Evolutionary conservation across 1,284 basidiomycete genomes (phyloP).

Genomic region (Heliocybe sulcata): DNA sequence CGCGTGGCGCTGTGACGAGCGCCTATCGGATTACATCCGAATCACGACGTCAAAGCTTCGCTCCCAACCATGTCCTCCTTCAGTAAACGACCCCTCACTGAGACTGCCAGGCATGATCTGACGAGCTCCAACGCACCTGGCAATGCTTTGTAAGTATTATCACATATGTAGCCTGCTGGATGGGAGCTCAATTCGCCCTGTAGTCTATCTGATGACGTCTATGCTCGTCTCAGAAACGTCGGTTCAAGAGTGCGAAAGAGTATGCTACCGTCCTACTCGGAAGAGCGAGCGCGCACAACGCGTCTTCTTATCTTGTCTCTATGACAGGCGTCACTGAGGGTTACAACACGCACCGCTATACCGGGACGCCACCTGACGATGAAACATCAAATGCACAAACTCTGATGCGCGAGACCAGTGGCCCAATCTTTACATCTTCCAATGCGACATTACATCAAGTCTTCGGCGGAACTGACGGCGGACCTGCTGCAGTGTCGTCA

Average conservation of each 20-base stretch:
- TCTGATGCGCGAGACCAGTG: not conserved
- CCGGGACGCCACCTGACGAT: not conserved
- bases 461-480: slow-evolving; percentile 16
- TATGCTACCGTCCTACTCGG: slow-evolving; percentile 17
- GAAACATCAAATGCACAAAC: not conserved
- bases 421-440: not conserved
- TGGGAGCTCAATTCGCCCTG: slow-evolving; percentile 4
- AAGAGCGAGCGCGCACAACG: slow-evolving; percentile 25
- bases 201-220: slow-evolving; percentile 23
- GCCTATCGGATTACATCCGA: not conserved
- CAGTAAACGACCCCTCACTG: slow-evolving; percentile 36
- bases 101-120: slow-evolving; percentile 26
- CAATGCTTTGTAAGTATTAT: not conserved
- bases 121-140: slow-evolving; percentile 16
- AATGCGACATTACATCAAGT: slow-evolving; percentile 24
- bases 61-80: slow-evolving; percentile 8
- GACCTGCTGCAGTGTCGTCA: slow-evolving; percentile 19
- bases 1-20: not conserved
- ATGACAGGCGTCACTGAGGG: slow-evolving; percentile 41
- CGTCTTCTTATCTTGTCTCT: slow-evolving; percentile 7
- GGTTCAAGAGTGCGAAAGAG: slow-evolving; percentile 44
- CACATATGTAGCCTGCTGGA: slow-evolving; percentile 5
- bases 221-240: slow-evolving; percentile 34
- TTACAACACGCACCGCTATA: slow-evolving; percentile 19
- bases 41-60: not conserved